Evolutionary conservation across 2,329 filamentous ascomycete species (phyloP), one percentile per base, ranked within the genome.

Genomic region (Exophiala bonariae): DNA sequence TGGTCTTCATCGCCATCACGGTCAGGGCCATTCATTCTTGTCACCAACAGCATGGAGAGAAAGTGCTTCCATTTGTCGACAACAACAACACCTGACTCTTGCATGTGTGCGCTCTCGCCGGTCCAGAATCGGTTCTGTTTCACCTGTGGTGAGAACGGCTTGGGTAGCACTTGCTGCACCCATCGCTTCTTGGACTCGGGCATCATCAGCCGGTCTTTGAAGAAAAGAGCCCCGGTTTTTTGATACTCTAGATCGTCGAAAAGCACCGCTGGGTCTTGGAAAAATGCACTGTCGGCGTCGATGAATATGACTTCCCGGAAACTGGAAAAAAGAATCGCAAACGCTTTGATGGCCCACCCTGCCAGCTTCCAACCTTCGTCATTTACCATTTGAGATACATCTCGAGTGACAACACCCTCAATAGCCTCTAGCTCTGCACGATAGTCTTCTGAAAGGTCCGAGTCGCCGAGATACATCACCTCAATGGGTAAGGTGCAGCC

Each of bases 301-400:
- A 76, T 71, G 51, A 76, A 71, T 30, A 75, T 71, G 42, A 66
- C 67, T 55, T 76, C 71, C 4, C 70, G 69, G 59, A 75, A 76
- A 20, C 68, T 72, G 2, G 71, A 74, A 47, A 73, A 56, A 4
- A 76, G 59, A 18, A 74, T 72, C 1, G 72, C 72, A 38, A 71
- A 75, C 1, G 73, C 70, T 52, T 76, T 76, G 20, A 66, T 68
- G 0, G 72, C 72, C 71, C 71, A 75, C 4, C 72, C 72, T 7
- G 63, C 65, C 34, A 75, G 56, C 23, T 62, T 63, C 72, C 72
- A 76, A 14, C 71, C 71, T 16, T 63, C 59, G 28, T 73, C 70
- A 28, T 69, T 63, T 7, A 75, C 65, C 70, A 75, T 74, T 18
- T 64, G 63, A n/a, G 63, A 63, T 30, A 75, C 61, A 47, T 76